A percentile compares a stretch with the other conserved stretches of the same genome.
Conservation (phyloP, 768 basidiomycete species). For the Tylopilus cervinicoccineus region DNA sequence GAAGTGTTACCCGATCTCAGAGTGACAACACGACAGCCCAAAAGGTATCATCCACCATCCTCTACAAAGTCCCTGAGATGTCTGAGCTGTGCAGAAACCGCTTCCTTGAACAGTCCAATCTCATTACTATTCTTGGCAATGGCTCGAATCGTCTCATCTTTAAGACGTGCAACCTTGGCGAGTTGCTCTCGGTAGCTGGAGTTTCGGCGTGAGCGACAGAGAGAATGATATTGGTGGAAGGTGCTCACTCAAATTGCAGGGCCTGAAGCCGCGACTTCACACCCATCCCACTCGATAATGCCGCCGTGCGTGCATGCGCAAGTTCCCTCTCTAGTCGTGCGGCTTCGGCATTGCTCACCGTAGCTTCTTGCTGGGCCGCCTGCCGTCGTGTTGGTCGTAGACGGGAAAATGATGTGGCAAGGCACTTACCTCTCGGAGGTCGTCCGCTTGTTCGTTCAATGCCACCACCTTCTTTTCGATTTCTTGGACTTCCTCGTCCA, state of each 20-base stretch:
- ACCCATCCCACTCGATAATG: slow-evolving; percentile 76
- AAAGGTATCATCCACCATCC: slow-evolving; percentile 33
- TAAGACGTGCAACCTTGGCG: slow-evolving; percentile 67
- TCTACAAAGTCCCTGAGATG: slow-evolving; percentile 68
- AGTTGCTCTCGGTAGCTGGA: slow-evolving; percentile 74
- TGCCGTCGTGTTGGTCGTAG: slow-evolving; percentile 26
- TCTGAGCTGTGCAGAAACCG: slow-evolving; percentile 66
- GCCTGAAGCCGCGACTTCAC: slow-evolving; percentile 76
- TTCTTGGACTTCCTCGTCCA: slow-evolving; percentile 73
- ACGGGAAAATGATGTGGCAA: background rate
- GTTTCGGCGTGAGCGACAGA: slow-evolving; percentile 1
- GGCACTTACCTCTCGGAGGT: slow-evolving; percentile 67
- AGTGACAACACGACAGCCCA: background rate
- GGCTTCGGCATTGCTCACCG: slow-evolving; percentile 62
- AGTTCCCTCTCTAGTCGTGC: slow-evolving; percentile 66
- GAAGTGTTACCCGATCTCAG: background rate
- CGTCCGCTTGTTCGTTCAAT: slow-evolving; percentile 73
- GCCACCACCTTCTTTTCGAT: slow-evolving; percentile 68
- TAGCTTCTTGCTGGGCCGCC: slow-evolving; percentile 76
- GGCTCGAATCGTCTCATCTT: slow-evolving; percentile 75
- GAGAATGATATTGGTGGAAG: background rate
- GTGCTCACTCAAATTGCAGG: slow-evolving; percentile 67
- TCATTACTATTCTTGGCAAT: slow-evolving; percentile 85
- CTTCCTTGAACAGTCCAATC: slow-evolving; percentile 77
- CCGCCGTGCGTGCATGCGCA: slow-evolving; percentile 69